Evolutionary conservation across 345 rosid species (phyloP).

Genomic region (Mercurialis annua): DNA sequence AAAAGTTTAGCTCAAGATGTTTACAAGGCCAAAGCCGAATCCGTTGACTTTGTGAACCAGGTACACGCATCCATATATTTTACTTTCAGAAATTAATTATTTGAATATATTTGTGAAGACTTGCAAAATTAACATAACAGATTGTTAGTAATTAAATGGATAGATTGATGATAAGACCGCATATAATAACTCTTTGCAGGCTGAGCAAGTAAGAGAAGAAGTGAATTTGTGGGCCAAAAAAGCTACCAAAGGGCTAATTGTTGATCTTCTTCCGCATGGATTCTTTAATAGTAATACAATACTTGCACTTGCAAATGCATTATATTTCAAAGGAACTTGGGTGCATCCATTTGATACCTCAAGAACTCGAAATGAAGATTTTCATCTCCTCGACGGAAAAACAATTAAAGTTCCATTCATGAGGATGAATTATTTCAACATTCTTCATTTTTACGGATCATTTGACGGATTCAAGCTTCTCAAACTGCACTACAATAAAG

Average conservation of each 20-base stretch:
- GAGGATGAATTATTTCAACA: not conserved
- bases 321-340: constrained; percentile 4
- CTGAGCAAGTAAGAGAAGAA: not conserved
- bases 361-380: not conserved
- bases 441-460: not conserved
- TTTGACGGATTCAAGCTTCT: constrained; percentile 15
- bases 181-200: not conserved
- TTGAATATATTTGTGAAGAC: too few species aligned
- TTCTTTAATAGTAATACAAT: not conserved
- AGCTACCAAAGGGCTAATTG: constrained; percentile 1
- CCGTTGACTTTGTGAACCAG: constrained; percentile 1
- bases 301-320: constrained; percentile 10
- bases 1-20: not conserved
- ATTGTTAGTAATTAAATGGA: too few species aligned
- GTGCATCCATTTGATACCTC: not conserved
- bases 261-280: not conserved
- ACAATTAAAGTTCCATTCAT: constrained; percentile 17
- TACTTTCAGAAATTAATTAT: too few species aligned
- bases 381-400: constrained; percentile 14
- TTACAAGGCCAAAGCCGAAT: not conserved
- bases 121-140: too few species aligned
- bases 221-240: not conserved
- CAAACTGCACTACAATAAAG: not conserved
- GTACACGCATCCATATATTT: too few species aligned
- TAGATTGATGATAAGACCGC: too few species aligned